Conservation (phyloP, 208 protist species). For the Wallacemonas collosoma region DNA sequence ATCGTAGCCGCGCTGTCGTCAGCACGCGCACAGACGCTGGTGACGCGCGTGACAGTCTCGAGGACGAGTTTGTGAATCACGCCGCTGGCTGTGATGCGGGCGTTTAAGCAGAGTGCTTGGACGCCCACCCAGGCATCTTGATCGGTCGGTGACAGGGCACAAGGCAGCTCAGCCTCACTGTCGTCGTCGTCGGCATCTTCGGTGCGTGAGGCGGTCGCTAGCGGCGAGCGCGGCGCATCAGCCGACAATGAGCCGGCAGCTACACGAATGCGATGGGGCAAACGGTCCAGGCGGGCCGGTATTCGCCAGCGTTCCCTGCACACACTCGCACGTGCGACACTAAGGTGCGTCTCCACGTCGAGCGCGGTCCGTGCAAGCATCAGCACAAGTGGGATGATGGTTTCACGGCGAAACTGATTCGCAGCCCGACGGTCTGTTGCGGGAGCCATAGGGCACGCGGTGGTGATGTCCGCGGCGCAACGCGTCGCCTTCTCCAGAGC, state of each 20-base stretch:
- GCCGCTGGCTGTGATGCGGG: constrained; percentile 20
- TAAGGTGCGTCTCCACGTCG: constrained; percentile 15
- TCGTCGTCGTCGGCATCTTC: background rate
- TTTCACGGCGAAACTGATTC: constrained; percentile 1
- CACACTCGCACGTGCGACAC: background rate
- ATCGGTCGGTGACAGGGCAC: too few species aligned
- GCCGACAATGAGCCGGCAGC: too few species aligned
- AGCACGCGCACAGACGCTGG: background rate
- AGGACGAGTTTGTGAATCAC: constrained; percentile 25
- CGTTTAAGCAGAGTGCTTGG: constrained; percentile 19
- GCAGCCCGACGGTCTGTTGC: background rate
- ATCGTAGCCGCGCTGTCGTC: background rate
- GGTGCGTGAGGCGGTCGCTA: background rate
- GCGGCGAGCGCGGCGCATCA: too few species aligned
- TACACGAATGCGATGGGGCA: too few species aligned
- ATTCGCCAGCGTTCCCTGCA: background rate
- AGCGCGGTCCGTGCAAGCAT: constrained; percentile 6
- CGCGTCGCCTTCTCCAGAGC: background rate
- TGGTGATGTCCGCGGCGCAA: background rate
- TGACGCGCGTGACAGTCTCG: constrained; percentile 5
- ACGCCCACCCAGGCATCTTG: too few species aligned
- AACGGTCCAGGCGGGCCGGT: background rate
- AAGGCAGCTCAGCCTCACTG: background rate
- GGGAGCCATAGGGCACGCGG: background rate
- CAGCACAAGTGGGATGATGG: background rate